These are phyloP conservation scores for Leptographium galeiforme DNA, from an alignment of 2,329 filamentous ascomycete species.

Conservation along the genomic window DNA sequence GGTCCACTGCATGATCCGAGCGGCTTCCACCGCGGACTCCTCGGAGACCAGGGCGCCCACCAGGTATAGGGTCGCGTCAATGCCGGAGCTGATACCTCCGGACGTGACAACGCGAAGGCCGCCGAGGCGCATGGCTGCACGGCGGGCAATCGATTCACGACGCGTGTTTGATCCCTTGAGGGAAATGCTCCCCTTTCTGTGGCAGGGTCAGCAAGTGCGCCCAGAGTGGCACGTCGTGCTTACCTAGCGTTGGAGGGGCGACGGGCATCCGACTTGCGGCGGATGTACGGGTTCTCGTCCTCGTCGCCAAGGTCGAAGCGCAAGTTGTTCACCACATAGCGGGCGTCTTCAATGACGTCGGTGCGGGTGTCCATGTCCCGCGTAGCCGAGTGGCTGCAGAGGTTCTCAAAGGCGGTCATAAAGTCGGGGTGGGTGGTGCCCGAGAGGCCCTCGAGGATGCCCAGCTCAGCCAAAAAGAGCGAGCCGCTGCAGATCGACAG, in stretches of 20 bases:
- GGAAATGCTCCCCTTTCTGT: constrained; percentile 71
- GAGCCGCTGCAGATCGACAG: constrained; percentile 69
- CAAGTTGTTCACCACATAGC: constrained; percentile 85
- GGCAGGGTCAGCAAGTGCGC: neutral
- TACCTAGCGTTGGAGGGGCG: constrained; percentile 49
- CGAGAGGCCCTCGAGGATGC: constrained; percentile 63
- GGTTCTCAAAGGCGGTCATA: constrained; percentile 67
- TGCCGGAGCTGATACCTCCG: constrained; percentile 64
- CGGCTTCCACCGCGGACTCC: constrained; percentile 62
- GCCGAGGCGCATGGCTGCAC: constrained; percentile 60
- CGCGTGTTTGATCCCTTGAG: constrained; percentile 61
- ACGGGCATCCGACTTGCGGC: constrained; percentile 56
- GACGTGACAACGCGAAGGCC: constrained; percentile 64
- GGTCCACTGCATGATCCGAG: constrained; percentile 63
- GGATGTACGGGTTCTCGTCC: constrained; percentile 73
- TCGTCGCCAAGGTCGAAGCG: constrained; percentile 73
- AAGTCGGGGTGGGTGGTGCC: constrained; percentile 75
- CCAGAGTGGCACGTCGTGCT: constrained; percentile 13
- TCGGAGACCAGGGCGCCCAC: constrained; percentile 71
- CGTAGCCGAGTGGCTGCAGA: constrained; percentile 61
- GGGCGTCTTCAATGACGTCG: constrained; percentile 66
- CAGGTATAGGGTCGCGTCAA: constrained; percentile 76
- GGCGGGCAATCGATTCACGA: constrained; percentile 68
- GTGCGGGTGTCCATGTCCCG: constrained; percentile 62
- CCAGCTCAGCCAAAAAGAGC: constrained; percentile 62